Percentiles rank a stretch among this genome's conserved stretches.
phyloP scores from a whole-genome alignment of 768 basidiomycete species.

The Termitomyces sp. region DNA sequence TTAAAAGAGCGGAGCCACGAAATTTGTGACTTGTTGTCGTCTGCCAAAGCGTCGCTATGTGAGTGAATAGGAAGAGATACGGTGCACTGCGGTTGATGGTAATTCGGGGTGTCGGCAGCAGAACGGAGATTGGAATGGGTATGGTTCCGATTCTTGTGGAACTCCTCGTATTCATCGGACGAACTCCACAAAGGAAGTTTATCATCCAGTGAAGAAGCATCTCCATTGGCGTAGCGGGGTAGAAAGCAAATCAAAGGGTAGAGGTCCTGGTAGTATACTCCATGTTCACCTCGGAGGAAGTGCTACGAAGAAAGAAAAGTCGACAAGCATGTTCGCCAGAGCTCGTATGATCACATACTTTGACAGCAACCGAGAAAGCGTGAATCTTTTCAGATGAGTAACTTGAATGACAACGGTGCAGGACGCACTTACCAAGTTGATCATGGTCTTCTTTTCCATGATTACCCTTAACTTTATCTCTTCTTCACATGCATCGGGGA shows the following conservation, averaged over 20 bases:
- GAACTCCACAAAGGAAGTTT: slow-evolving; percentile 55
- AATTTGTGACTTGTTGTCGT: slow-evolving; percentile 15
- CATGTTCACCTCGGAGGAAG: slow-evolving; percentile 38
- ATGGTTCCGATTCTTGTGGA: background rate
- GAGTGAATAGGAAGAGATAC: slow-evolving; percentile 11
- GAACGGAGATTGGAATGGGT: slow-evolving; percentile 8
- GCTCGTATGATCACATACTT: slow-evolving; percentile 30
- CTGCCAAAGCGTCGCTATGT: slow-evolving; percentile 4
- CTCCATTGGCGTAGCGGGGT: slow-evolving; percentile 45
- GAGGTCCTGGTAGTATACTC: slow-evolving; percentile 60
- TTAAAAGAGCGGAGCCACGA: slow-evolving; percentile 15
- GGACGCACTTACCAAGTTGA: slow-evolving; percentile 47
- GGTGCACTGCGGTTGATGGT: slow-evolving; percentile 14
- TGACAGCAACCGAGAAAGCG: slow-evolving; percentile 63
- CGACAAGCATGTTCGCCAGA: background rate
- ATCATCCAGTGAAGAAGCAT: slow-evolving; percentile 27
- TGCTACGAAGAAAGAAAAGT: slow-evolving; percentile 34
- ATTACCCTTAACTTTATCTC: slow-evolving; percentile 36
- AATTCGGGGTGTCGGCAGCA: slow-evolving; percentile 5
- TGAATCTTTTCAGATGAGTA: slow-evolving; percentile 37
- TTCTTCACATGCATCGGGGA: slow-evolving; percentile 21
- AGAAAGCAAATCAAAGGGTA: slow-evolving; percentile 66
- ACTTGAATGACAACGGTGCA: too few relatives aligned
- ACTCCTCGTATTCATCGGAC: slow-evolving; percentile 25
- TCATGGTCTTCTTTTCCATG: slow-evolving; percentile 72